Evolutionary conservation across 2,329 filamentous ascomycete genomes (phyloP).

Genomic region (Thermoascus crustaceus): DNA sequence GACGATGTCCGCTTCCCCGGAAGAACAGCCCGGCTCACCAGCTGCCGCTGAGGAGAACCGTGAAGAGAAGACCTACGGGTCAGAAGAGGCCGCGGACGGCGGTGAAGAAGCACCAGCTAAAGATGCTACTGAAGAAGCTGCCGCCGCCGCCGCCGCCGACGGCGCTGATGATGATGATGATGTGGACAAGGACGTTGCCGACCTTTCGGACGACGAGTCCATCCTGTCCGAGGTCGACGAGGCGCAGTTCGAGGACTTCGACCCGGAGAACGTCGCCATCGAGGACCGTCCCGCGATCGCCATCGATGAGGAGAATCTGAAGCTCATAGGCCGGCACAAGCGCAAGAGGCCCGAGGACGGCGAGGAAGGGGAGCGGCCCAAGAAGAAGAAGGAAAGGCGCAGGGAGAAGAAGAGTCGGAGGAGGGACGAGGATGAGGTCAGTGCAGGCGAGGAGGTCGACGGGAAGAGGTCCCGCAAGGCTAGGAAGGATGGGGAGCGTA

Average conservation of each 20-base stretch:
- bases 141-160: constrained; percentile 8
- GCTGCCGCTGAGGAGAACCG: constrained; percentile 13
- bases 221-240: constrained; percentile 58
- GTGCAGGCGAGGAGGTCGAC: constrained; percentile 44
- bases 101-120: constrained; percentile 7
- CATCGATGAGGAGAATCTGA: constrained; percentile 55
- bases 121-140: constrained; percentile 14
- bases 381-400: constrained; percentile 54
- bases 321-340: constrained; percentile 55
- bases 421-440: constrained; percentile 53
- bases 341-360: constrained; percentile 55
- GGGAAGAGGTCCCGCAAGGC: constrained; percentile 47
- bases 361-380: constrained; percentile 57
- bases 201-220: constrained; percentile 52
- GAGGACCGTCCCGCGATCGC: constrained; percentile 51
- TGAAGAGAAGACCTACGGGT: constrained; percentile 15
- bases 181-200: constrained; percentile 29
- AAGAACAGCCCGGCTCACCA: constrained; percentile 17
- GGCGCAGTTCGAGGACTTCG: constrained; percentile 57
- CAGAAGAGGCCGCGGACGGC: constrained; percentile 6
- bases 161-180: constrained; percentile 11
- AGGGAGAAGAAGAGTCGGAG: constrained; percentile 59
- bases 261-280: constrained; percentile 52
- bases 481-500: constrained; percentile 39
- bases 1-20: constrained; percentile 34